Evolutionary conservation across 169 alveolate species (phyloP).

Genomic region (Plasmodium vivax): DNA sequence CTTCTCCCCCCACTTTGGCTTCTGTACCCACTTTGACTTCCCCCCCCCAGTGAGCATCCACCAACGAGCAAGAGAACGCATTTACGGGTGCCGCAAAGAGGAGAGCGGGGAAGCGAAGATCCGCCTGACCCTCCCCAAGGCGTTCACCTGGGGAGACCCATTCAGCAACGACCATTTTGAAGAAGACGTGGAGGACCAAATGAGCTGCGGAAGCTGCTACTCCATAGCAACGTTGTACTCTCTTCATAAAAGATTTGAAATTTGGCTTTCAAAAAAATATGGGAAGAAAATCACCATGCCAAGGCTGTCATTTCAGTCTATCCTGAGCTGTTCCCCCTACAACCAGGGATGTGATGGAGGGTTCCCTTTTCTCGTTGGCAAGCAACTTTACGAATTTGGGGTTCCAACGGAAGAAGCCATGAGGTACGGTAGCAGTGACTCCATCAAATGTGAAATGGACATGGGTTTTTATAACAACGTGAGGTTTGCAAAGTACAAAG

Average conservation of each 20-base stretch:
- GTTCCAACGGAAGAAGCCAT: conserved; percentile 74
- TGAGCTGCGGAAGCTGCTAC: conserved; percentile 97
- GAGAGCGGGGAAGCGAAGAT: conserved; percentile 13
- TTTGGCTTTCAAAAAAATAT: conserved; percentile 80
- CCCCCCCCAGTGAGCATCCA: conserved; percentile 13
- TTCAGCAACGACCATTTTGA: conserved; percentile 74
- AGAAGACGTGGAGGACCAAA: conserved; percentile 82
- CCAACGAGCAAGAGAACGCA: background rate
- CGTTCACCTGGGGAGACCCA: conserved; percentile 87
- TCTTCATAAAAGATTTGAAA: conserved; percentile 90
- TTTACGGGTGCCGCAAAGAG: conserved; percentile 19
- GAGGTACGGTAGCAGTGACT: conserved; percentile 60
- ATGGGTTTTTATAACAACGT: background rate
- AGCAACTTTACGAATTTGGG: conserved; percentile 89
- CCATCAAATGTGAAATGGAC: background rate
- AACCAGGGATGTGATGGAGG: conserved; percentile 94
- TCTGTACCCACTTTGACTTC: background rate
- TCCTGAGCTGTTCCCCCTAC: conserved; percentile 82
- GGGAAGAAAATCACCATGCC: conserved; percentile 74
- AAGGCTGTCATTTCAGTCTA: conserved; percentile 62
- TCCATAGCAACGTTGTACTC: conserved; percentile 89
- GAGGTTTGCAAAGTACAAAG: background rate
- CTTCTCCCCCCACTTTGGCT: background rate
- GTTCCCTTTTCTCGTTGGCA: conserved; percentile 91
- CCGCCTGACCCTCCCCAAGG: conserved; percentile 76